Evolutionary conservation across 768 basidiomycete species (phyloP).

Genomic region (Lactifluus piperatus): DNA sequence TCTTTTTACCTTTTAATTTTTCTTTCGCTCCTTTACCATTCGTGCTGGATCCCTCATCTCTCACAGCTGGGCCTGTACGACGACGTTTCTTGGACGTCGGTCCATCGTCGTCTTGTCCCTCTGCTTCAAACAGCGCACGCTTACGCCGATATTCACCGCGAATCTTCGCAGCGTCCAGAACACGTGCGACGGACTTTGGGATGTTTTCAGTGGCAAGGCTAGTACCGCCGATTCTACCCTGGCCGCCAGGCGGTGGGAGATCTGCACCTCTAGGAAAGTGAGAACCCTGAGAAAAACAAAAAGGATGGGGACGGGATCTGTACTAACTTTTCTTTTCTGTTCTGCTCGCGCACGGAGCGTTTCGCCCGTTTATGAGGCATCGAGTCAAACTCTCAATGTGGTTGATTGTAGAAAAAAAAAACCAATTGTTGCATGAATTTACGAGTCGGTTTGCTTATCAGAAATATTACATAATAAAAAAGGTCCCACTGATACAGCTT

Average conservation of each 20-base stretch:
- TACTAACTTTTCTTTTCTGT: conserved; percentile 25
- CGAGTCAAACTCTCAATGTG: not conserved
- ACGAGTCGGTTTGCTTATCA: not conserved
- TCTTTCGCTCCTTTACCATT: no score
- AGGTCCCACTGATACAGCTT: no score
- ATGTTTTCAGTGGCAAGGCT: conserved; percentile 43
- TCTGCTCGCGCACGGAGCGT: conserved; percentile 26
- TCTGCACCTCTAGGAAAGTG: conserved; percentile 21
- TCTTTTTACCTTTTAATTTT: not conserved
- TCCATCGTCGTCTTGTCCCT: conserved; percentile 20
- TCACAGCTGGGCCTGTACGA: conserved; percentile 22
- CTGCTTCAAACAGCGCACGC: conserved; percentile 29
- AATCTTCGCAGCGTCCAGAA: conserved; percentile 54
- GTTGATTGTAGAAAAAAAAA: not conserved
- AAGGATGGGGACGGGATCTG: not conserved
- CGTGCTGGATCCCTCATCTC: conserved; percentile 18
- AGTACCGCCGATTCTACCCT: not conserved
- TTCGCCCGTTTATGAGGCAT: conserved; percentile 33
- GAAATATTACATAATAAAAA: conserved; percentile 11
- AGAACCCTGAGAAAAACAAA: not conserved
- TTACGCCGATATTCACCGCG: conserved; percentile 42
- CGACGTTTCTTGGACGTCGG: conserved; percentile 23
- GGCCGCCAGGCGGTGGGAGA: conserved; percentile 16
- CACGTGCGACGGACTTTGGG: conserved; percentile 59
- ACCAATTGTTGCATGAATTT: no score